These are phyloP conservation scores for Fusarium phyllophilum DNA, from an alignment of 2,329 filamentous ascomycete species.

Conservation along the genomic window DNA sequence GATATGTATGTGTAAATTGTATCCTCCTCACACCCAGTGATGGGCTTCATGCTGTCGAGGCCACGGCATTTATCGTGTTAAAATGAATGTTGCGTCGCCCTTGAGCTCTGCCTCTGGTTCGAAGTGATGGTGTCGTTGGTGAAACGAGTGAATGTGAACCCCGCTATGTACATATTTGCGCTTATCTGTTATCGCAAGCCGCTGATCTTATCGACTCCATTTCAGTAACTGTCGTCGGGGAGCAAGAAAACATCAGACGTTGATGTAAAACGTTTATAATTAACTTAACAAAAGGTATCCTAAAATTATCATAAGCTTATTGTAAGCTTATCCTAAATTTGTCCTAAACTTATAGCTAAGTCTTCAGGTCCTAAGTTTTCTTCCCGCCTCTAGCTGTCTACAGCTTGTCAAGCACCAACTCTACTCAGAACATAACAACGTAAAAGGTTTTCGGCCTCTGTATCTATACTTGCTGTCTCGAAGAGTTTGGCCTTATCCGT, in stretches of 20 bases:
- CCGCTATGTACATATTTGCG: not conserved
- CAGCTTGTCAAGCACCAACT: not conserved
- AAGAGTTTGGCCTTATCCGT: not conserved
- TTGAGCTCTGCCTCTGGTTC: too few species aligned
- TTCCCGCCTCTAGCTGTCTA: not conserved
- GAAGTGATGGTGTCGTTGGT: too few species aligned
- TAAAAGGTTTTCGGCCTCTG: not conserved
- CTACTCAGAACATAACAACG: not conserved
- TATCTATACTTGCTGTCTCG: not conserved
- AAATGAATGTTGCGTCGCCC: not conserved
- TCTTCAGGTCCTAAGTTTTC: not conserved
- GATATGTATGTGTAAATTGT: too few species aligned
- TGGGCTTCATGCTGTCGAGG: rapidly evolving
- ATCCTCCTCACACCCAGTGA: rapidly evolving
- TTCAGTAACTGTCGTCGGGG: rapidly evolving
- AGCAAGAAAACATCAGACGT: not conserved
- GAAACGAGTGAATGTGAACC: not conserved
- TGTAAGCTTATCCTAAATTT: rapidly evolving
- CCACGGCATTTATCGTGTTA: rapidly evolving
- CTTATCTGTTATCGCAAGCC: not conserved
- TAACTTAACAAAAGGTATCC: too few species aligned
- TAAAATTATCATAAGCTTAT: too few species aligned
- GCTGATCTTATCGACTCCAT: not conserved
- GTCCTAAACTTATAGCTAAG: rapidly evolving
- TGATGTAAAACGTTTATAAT: not conserved